Evolutionary conservation across 176 grass and related monocot species (phyloP).

Genomic region (Cymbopogon citratus): DNA sequence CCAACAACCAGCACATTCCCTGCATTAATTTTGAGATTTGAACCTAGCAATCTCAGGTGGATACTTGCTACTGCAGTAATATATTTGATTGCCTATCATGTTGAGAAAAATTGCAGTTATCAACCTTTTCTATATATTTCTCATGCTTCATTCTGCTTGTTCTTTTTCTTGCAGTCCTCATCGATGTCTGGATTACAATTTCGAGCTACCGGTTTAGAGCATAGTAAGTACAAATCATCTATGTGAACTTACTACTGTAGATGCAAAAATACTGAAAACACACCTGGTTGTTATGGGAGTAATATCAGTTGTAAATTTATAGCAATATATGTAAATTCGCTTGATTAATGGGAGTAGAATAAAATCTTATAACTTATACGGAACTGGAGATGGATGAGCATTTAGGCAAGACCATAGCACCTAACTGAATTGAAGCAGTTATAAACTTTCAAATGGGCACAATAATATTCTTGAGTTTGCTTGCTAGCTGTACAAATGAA

Average conservation of each 20-base stretch:
- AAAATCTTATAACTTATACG: too few relatives aligned
- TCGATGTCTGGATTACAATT: constrained; percentile 87
- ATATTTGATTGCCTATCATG: neutral
- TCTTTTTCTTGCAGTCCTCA: constrained; percentile 65
- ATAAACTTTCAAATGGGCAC: neutral
- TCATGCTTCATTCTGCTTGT: constrained; percentile 25
- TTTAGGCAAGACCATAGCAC: neutral
- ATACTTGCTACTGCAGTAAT: too few relatives aligned
- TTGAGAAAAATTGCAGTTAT: neutral
- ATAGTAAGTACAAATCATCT: constrained; percentile 53
- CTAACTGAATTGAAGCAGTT: neutral
- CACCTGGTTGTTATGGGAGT: neutral
- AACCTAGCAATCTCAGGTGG: too few relatives aligned
- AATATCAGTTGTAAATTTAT: neutral
- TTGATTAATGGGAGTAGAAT: neutral
- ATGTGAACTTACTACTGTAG: neutral
- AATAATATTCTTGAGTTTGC: neutral
- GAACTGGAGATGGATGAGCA: too few relatives aligned
- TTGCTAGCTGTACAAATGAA: neutral
- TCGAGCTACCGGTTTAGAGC: constrained; percentile 50
- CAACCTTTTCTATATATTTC: constrained; percentile 18
- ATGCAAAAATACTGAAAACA: neutral
- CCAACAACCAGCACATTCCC: too few relatives aligned
- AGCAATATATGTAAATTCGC: neutral
- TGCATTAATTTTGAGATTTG: too few relatives aligned